A percentile compares a stretch with the other conserved stretches of the same genome.
phyloP scores from a whole-genome alignment of 495 filamentous ascomycete species.

The Penicillium canescens region DNA sequence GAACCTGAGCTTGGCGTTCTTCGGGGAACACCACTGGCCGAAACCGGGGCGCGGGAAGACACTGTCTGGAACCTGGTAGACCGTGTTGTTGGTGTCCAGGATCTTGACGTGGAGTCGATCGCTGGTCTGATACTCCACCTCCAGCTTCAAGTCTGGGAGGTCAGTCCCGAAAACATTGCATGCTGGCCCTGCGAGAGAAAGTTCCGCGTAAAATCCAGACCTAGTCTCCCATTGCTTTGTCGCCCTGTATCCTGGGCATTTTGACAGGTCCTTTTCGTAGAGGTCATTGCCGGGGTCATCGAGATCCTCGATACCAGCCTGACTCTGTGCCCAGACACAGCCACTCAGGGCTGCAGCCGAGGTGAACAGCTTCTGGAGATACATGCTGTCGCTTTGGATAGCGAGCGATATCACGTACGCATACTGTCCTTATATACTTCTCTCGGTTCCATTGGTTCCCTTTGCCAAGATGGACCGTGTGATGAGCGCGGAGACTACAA shows the following conservation, averaged over 20 bases:
- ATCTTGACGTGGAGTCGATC: slow-evolving; percentile 48
- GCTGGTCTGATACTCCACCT: slow-evolving; percentile 52
- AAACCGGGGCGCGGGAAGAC: slow-evolving; percentile 51
- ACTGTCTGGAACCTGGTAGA: slow-evolving; percentile 58
- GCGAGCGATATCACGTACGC: not conserved
- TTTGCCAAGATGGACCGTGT: slow-evolving; percentile 6
- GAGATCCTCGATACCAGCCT: slow-evolving; percentile 15
- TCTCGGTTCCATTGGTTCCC: not conserved
- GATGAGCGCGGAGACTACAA: slow-evolving; percentile 9
- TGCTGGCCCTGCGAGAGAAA: slow-evolving; percentile 47
- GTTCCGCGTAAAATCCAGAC: slow-evolving; percentile 16
- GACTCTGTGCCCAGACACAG: slow-evolving; percentile 17
- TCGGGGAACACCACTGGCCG: slow-evolving; percentile 7
- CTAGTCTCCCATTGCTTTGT: slow-evolving; percentile 37
- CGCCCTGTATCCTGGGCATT: slow-evolving; percentile 54
- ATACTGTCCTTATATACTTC: slow-evolving; percentile 8
- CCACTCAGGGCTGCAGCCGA: slow-evolving; percentile 12
- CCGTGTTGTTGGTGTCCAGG: slow-evolving; percentile 58
- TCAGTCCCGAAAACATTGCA: slow-evolving; percentile 59
- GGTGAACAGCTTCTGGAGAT: slow-evolving; percentile 12
- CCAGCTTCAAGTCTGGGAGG: slow-evolving; percentile 46
- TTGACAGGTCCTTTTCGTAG: slow-evolving; percentile 20
- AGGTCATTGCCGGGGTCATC: slow-evolving; percentile 19
- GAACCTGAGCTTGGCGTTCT: slow-evolving; percentile 18
- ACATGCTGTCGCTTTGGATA: slow-evolving; percentile 10